A percentile compares a stretch with the other conserved stretches of the same genome.
Conservation (phyloP, 2,329 filamentous ascomycete species). For the Venturia asperata region DNA sequence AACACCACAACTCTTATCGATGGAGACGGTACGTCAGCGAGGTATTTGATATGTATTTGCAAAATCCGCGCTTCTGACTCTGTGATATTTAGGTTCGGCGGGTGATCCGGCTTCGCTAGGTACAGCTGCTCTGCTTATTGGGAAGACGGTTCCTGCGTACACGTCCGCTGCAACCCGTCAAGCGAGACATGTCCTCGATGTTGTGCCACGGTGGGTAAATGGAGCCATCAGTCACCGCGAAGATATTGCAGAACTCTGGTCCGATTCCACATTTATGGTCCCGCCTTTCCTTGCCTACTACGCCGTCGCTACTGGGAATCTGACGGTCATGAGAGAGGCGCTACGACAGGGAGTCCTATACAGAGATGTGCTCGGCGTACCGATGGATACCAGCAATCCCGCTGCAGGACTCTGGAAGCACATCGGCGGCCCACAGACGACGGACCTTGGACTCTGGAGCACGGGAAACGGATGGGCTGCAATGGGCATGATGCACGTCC, state of each 20-base stretch:
- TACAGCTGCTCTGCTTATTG: conserved; percentile 40
- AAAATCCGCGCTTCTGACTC: background rate
- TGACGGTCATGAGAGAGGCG: conserved; percentile 31
- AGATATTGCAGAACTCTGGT: conserved; percentile 40
- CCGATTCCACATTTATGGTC: conserved; percentile 44
- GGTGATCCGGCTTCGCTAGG: conserved; percentile 42
- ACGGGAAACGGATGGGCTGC: conserved; percentile 45
- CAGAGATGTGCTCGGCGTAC: conserved; percentile 31
- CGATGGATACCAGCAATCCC: background rate
- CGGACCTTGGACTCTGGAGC: conserved; percentile 39
- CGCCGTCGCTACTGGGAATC: conserved; percentile 35
- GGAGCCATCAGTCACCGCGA: conserved; percentile 44
- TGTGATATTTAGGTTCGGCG: conserved; percentile 27
- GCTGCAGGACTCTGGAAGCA: conserved; percentile 37
- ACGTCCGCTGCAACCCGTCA: conserved; percentile 36
- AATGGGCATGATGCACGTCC: conserved; percentile 41
- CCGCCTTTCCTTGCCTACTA: conserved; percentile 46
- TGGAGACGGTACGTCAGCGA: conserved; percentile 24
- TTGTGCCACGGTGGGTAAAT: conserved; percentile 38
- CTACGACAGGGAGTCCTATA: conserved; percentile 39
- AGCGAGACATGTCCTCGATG: conserved; percentile 33
- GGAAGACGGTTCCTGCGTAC: conserved; percentile 31
- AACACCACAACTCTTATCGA: conserved; percentile 29
- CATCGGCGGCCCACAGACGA: conserved; percentile 34
- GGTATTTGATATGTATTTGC: background rate